phyloP scores from a whole-genome alignment of 306 rosid genomes.

The Begonia fuchsioides region DNA sequence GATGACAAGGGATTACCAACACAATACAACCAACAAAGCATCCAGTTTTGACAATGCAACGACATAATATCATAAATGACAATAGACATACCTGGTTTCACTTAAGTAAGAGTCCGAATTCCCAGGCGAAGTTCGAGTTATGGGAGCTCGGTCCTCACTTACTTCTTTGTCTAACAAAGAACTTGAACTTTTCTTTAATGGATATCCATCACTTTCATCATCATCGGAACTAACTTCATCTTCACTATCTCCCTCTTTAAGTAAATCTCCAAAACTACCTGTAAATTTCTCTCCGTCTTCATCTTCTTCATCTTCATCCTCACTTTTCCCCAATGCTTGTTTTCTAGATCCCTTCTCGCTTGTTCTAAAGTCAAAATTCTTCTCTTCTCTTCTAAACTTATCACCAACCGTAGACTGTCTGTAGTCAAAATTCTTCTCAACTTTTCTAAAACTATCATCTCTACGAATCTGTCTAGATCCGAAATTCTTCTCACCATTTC shows the following conservation, averaged over 20 bases:
- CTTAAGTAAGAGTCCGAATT: conserved; percentile 62
- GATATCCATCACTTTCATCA: conserved; percentile 13
- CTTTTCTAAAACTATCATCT: not conserved
- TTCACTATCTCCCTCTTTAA: conserved; percentile 41
- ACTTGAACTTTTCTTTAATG: conserved; percentile 24
- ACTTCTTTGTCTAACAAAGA: conserved; percentile 21
- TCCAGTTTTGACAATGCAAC: not conserved
- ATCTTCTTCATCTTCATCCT: conserved; percentile 20
- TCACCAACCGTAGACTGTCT: conserved; percentile 3
- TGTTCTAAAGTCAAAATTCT: conserved; percentile 11
- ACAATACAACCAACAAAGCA: too few species aligned
- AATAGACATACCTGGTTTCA: conserved; percentile 40
- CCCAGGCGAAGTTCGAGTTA: conserved; percentile 20
- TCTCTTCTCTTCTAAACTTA: conserved; percentile 5
- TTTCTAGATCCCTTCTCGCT: conserved; percentile 17
- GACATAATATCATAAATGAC: not conserved
- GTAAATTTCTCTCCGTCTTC: conserved; percentile 7
- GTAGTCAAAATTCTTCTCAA: not conserved
- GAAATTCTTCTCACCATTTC: conserved; percentile 17
- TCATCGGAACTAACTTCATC: conserved; percentile 24
- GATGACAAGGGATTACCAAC: too few species aligned
- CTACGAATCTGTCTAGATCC: not conserved
- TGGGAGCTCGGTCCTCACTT: conserved; percentile 6
- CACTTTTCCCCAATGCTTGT: conserved; percentile 15
- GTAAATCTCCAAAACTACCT: conserved; percentile 23